These are phyloP conservation scores for Knoxia roxburghii DNA, from an alignment of 257 asterid genomes.

Conservation along the genomic window DNA sequence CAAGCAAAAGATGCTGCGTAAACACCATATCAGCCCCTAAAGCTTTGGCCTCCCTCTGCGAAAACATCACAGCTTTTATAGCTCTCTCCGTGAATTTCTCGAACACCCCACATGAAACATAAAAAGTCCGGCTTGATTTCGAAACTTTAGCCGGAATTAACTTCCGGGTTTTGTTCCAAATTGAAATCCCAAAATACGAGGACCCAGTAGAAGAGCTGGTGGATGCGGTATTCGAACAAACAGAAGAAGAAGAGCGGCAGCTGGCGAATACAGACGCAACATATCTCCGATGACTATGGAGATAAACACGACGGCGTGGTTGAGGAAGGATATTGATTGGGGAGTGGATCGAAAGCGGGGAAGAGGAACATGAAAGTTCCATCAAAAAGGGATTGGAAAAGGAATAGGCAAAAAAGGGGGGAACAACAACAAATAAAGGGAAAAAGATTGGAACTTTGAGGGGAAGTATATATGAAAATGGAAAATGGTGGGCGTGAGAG, in stretches of 20 bases:
- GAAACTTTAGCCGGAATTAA: conserved; percentile 6
- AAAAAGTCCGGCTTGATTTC: conserved; percentile 40
- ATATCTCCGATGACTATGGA: conserved; percentile 29
- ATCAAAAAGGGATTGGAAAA: conserved; percentile 12
- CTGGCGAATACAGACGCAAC: conserved; percentile 26
- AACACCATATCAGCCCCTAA: conserved; percentile 66
- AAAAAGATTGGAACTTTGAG: neutral
- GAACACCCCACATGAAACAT: conserved; percentile 60
- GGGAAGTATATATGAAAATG: neutral
- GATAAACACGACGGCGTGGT: conserved; percentile 34
- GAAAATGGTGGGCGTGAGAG: no score
- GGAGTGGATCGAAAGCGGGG: conserved; percentile 65
- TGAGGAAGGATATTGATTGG: conserved; percentile 27
- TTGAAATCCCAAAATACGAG: conserved; percentile 44
- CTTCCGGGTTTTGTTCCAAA: conserved; percentile 27
- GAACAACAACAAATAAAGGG: neutral
- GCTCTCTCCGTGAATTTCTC: conserved; percentile 94
- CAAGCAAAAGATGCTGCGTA: conserved; percentile 81
- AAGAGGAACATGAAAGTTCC: conserved; percentile 68
- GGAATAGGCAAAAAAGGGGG: neutral
- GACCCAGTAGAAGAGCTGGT: conserved; percentile 41
- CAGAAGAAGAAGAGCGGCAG: conserved; percentile 22
- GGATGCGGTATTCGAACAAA: conserved; percentile 10
- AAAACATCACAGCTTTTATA: conserved; percentile 81
- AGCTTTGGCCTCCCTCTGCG: conserved; percentile 82